Conservation (phyloP, 2,329 filamentous ascomycete genomes). For the Zopfia rhizophila region DNA sequence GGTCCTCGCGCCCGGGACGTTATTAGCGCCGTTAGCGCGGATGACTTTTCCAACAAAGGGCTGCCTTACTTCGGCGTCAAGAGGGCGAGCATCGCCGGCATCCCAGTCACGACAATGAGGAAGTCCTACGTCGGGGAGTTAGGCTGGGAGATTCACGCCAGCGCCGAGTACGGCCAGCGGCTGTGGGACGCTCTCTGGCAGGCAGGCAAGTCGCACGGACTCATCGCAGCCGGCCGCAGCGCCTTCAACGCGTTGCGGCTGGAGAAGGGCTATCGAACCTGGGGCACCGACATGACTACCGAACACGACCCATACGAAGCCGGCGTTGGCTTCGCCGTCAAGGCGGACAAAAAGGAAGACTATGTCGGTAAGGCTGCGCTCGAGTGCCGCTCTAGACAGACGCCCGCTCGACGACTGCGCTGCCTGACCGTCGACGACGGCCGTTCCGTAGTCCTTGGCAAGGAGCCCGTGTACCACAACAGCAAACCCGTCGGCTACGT, state of each 20-base stretch:
- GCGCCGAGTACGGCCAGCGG: slow-evolving; percentile 66
- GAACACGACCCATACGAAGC: slow-evolving; percentile 71
- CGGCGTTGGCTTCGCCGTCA: slow-evolving; percentile 63
- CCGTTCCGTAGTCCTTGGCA: slow-evolving; percentile 67
- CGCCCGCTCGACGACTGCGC: slow-evolving; percentile 51
- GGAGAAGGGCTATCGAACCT: slow-evolving; percentile 69
- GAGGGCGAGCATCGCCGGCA: slow-evolving; percentile 61
- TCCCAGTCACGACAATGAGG: slow-evolving; percentile 66
- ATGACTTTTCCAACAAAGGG: slow-evolving; percentile 59
- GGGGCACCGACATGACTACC: slow-evolving; percentile 67
- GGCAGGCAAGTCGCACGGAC: slow-evolving; percentile 64
- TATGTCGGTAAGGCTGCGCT: slow-evolving; percentile 66
- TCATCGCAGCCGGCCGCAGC: slow-evolving; percentile 67
- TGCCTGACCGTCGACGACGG: slow-evolving; percentile 68
- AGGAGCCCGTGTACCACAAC: slow-evolving; percentile 68
- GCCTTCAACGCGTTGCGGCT: slow-evolving; percentile 69
- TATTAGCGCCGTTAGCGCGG: slow-evolving; percentile 56
- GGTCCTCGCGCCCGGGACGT: slow-evolving; percentile 67
- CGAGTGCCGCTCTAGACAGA: slow-evolving; percentile 52
- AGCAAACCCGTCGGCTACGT: slow-evolving; percentile 65
- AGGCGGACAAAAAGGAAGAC: slow-evolving; percentile 55
- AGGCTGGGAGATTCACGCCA: slow-evolving; percentile 72
- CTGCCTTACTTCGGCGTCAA: slow-evolving; percentile 64
- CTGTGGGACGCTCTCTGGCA: slow-evolving; percentile 69
- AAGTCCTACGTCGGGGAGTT: slow-evolving; percentile 70